These are phyloP conservation scores for Leptographium lundbergii DNA, from an alignment of 2,329 filamentous ascomycete genomes.

Conservation along the genomic window DNA sequence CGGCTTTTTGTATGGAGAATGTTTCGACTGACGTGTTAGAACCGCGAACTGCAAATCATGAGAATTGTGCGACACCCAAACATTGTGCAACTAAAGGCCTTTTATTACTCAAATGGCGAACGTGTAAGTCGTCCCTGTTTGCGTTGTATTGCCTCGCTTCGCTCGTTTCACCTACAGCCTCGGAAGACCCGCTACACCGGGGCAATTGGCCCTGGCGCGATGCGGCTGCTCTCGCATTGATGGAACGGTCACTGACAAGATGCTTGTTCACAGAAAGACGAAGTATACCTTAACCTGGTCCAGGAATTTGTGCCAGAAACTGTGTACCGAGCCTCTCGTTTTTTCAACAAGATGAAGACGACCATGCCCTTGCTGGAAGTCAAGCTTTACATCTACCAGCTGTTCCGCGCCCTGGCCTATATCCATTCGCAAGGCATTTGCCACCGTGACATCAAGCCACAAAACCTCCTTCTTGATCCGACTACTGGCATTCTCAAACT, in stretches of 20 bases:
- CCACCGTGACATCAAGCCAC: constrained; percentile 97
- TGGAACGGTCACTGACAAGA: constrained; percentile 4
- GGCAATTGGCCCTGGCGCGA: not conserved
- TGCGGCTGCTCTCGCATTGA: not conserved
- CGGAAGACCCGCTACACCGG: not conserved
- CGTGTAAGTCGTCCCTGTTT: constrained; percentile 47
- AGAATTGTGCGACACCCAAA: constrained; percentile 97
- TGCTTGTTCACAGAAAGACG: constrained; percentile 60
- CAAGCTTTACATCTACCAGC: constrained; percentile 98
- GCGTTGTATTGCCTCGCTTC: not conserved
- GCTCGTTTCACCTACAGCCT: no score
- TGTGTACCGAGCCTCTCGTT: constrained; percentile 92
- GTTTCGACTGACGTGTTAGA: constrained; percentile 39
- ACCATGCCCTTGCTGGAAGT: constrained; percentile 98
- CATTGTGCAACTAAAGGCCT: constrained; percentile 96
- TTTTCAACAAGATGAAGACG: constrained; percentile 99
- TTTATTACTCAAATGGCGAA: constrained; percentile 99
- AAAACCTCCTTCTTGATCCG: constrained; percentile 90
- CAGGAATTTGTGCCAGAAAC: constrained; percentile 98
- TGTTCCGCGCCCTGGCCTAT: constrained; percentile 95
- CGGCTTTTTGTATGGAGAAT: not conserved
- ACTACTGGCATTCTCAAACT: constrained; percentile 86
- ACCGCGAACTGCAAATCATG: constrained; percentile 99
- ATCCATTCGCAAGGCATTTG: constrained; percentile 99
- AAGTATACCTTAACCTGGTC: constrained; percentile 96